Evolutionary conservation across 495 filamentous ascomycete genomes (phyloP).

Genomic region (Trichoderma virens): DNA sequence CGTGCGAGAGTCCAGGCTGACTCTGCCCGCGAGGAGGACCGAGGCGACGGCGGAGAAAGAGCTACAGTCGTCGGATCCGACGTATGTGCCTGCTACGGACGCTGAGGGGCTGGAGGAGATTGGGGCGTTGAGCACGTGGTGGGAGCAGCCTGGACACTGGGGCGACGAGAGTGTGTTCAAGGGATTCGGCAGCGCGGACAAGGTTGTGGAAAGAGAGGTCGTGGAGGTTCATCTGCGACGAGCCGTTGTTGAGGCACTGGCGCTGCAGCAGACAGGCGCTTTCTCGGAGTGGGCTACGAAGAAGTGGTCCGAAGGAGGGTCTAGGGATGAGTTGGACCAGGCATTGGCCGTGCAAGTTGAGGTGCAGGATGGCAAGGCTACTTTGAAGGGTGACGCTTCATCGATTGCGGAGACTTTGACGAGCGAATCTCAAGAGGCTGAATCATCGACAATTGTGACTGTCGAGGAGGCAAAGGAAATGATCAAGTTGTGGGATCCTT

Average conservation of each 20-base stretch:
- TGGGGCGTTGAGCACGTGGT: constrained; percentile 46
- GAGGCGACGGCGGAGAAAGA: constrained; percentile 15
- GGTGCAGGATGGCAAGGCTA: constrained; percentile 4
- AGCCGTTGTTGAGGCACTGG: constrained; percentile 54
- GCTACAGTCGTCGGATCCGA: constrained; percentile 21
- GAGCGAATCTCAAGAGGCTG: constrained; percentile 2
- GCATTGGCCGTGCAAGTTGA: constrained; percentile 2
- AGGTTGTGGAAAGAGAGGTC: constrained; percentile 29
- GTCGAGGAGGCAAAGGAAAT: constrained; percentile 22
- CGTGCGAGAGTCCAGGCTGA: constrained; percentile 4
- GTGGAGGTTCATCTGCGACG: constrained; percentile 43
- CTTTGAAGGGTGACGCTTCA: not conserved
- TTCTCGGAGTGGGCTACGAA: constrained; percentile 3
- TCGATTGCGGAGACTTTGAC: constrained; percentile 15
- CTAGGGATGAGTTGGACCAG: not conserved
- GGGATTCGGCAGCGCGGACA: constrained; percentile 31
- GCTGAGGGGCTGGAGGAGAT: constrained; percentile 52
- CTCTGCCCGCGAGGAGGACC: constrained; percentile 13
- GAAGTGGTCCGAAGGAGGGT: constrained; percentile 10
- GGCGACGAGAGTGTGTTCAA: constrained; percentile 25
- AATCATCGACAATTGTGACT: constrained; percentile 12
- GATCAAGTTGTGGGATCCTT: constrained; percentile 30
- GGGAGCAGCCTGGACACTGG: constrained; percentile 37
- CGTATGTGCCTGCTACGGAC: constrained; percentile 51
- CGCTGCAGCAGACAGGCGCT: constrained; percentile 34